A percentile compares a stretch with the other conserved stretches of the same genome.
phyloP scores from a whole-genome alignment of 1,284 basidiomycete species.

The Marasmius tenuissimus region DNA sequence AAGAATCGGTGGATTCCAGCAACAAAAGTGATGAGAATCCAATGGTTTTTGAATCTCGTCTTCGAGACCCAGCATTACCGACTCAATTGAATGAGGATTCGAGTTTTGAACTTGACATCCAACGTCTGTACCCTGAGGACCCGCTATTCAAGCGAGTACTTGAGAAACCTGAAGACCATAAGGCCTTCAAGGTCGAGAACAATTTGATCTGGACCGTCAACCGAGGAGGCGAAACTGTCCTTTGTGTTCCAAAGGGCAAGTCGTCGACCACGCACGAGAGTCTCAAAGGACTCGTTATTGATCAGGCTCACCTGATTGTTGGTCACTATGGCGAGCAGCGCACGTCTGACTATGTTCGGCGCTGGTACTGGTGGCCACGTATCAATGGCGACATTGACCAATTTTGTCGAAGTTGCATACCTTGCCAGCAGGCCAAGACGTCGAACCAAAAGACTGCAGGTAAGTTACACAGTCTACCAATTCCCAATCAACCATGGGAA shows the following conservation, averaged over 20 bases:
- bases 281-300: conserved; percentile 20
- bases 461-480: conserved; percentile 13
- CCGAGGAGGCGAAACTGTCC: neutral
- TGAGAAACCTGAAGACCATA: too few relatives aligned
- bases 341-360: conserved; percentile 25
- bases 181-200: too few relatives aligned
- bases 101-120: too few relatives aligned
- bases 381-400: conserved; percentile 17
- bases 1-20: neutral
- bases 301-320: conserved; percentile 23
- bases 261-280: neutral
- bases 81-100: too few relatives aligned
- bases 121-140: too few relatives aligned
- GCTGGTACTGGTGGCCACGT: conserved; percentile 34
- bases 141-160: too few relatives aligned
- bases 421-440: conserved; percentile 16
- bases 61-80: too few relatives aligned
- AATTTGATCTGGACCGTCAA: too few relatives aligned
- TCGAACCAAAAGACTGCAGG: conserved; percentile 11
- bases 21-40: too few relatives aligned
- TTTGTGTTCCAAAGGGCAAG: neutral
- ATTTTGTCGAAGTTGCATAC: conserved; percentile 20
- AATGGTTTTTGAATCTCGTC: too few relatives aligned
- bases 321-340: conserved; percentile 24
- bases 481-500: conserved; percentile 21